Percentiles rank a stretch among this genome's conserved stretches.
Conservation (phyloP, 768 basidiomycete genomes). For the Russula virescens region DNA sequence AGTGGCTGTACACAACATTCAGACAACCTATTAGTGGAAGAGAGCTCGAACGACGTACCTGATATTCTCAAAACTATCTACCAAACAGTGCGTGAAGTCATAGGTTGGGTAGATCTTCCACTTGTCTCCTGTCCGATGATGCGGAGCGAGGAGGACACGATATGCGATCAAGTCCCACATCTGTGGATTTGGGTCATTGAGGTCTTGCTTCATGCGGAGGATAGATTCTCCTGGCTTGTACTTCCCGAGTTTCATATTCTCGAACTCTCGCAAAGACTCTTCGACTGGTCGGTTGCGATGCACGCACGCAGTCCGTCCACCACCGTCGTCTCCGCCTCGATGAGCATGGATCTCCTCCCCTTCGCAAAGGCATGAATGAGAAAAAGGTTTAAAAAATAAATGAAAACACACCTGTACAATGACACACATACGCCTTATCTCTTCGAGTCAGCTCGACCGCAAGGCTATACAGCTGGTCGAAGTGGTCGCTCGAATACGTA, state of each 20-base stretch:
- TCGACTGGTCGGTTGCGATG: slow-evolving; percentile 82
- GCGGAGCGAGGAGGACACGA: slow-evolving; percentile 82
- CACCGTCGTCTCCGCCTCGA: slow-evolving; percentile 76
- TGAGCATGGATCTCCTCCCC: slow-evolving; percentile 90
- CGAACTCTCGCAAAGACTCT: slow-evolving; percentile 85
- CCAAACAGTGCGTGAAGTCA: slow-evolving; percentile 97
- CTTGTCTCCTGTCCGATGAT: slow-evolving; percentile 87
- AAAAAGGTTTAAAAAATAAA: not conserved
- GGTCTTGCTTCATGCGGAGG: slow-evolving; percentile 95
- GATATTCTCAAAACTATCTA: slow-evolving; percentile 98
- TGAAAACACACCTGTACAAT: slow-evolving; percentile 77
- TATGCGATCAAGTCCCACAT: slow-evolving; percentile 99
- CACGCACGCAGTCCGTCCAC: slow-evolving; percentile 75
- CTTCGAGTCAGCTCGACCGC: slow-evolving; percentile 84
- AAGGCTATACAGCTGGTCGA: slow-evolving; percentile 76
- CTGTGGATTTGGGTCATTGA: slow-evolving; percentile 89
- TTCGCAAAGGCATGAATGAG: slow-evolving; percentile 31
- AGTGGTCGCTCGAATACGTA: slow-evolving; percentile 98
- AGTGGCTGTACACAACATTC: slow-evolving; percentile 57
- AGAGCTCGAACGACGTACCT: slow-evolving; percentile 56
- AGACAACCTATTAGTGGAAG: slow-evolving; percentile 5
- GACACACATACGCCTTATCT: slow-evolving; percentile 92
- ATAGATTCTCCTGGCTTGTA: slow-evolving; percentile 91
- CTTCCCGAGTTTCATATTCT: slow-evolving; percentile 85
- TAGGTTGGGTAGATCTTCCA: slow-evolving; percentile 99